Percentiles rank a stretch among this genome's conserved stretches.
These are phyloP conservation scores for Tetracladium setigerum DNA, from an alignment of 495 filamentous ascomycete genomes.

Conservation along the genomic window DNA sequence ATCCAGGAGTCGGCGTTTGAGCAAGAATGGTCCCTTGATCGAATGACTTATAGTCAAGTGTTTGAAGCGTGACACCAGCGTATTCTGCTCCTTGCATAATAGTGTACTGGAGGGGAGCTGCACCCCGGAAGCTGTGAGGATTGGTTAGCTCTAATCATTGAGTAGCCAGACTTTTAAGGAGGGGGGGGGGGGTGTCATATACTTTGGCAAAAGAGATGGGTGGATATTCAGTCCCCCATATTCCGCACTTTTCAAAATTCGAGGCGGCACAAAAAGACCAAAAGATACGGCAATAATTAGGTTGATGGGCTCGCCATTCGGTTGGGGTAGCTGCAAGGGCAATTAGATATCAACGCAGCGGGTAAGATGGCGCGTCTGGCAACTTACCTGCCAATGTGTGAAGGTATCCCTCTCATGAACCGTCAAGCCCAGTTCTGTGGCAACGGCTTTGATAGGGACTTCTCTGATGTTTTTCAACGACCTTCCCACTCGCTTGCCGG, in stretches of 20 bases:
- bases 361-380: neutral
- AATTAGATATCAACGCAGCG: neutral
- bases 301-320: constrained; percentile 51
- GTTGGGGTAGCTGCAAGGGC: constrained; percentile 43
- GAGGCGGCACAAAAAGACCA: constrained; percentile 76
- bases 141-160: neutral
- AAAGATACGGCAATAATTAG: constrained; percentile 95
- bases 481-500: constrained; percentile 66
- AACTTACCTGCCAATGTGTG: constrained; percentile 63
- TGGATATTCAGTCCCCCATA: constrained; percentile 94
- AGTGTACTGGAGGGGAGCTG: constrained; percentile 55
- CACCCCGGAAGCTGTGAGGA: constrained; percentile 52
- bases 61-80: constrained; percentile 72
- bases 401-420: constrained; percentile 75
- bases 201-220: constrained; percentile 88
- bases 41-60: constrained; percentile 64
- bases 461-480: constrained; percentile 63
- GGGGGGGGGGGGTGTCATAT: constrained; percentile 24
- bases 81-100: constrained; percentile 41
- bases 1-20: constrained; percentile 41
- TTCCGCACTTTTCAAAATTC: constrained; percentile 56
- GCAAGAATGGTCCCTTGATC: constrained; percentile 70
- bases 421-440: constrained; percentile 51
- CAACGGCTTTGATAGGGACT: constrained; percentile 68
- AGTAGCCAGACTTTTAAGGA: no score